These are phyloP conservation scores for Aspergillus baeticus DNA, from an alignment of 495 filamentous ascomycete genomes.

Conservation along the genomic window DNA sequence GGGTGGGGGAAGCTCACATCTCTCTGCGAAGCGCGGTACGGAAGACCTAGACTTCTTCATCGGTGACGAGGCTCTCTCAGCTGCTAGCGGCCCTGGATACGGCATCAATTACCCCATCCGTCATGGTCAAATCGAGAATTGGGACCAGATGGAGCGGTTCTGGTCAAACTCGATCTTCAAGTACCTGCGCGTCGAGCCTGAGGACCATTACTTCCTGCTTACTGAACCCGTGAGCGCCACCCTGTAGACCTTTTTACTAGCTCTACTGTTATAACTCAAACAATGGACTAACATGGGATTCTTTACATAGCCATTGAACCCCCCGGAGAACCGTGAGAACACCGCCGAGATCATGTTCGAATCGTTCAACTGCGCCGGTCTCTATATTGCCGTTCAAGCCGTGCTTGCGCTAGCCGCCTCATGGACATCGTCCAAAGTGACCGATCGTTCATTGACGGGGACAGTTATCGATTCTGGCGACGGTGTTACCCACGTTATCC, in stretches of 20 bases:
- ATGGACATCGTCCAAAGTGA: constrained; percentile 97
- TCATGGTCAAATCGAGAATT: constrained; percentile 97
- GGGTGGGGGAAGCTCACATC: constrained; percentile 73
- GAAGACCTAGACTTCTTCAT: constrained; percentile 99
- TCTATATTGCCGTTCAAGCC: constrained; percentile 98
- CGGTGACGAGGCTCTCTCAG: constrained; percentile 89
- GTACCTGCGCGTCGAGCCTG: constrained; percentile 94
- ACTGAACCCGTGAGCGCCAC: constrained; percentile 78
- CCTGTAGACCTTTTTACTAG: not conserved
- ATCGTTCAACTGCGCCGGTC: constrained; percentile 97
- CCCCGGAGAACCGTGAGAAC: constrained; percentile 97
- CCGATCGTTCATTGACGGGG: constrained; percentile 93
- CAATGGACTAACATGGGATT: not conserved
- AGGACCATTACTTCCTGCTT: constrained; percentile 97
- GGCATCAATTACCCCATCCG: constrained; percentile 95
- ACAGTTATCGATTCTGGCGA: constrained; percentile 98
- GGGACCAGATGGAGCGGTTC: constrained; percentile 99
- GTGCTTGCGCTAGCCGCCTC: constrained; percentile 95
- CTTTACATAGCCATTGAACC: constrained; percentile 76
- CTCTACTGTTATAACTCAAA: constrained; percentile 2
- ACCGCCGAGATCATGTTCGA: constrained; percentile 99
- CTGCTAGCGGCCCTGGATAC: constrained; percentile 84
- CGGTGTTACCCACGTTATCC: constrained; percentile 98
- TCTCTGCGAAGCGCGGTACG: constrained; percentile 90
- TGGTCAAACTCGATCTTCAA: constrained; percentile 99